These are phyloP conservation scores for Medicago ruthenica DNA, from an alignment of 306 rosid species.

Conservation along the genomic window DNA sequence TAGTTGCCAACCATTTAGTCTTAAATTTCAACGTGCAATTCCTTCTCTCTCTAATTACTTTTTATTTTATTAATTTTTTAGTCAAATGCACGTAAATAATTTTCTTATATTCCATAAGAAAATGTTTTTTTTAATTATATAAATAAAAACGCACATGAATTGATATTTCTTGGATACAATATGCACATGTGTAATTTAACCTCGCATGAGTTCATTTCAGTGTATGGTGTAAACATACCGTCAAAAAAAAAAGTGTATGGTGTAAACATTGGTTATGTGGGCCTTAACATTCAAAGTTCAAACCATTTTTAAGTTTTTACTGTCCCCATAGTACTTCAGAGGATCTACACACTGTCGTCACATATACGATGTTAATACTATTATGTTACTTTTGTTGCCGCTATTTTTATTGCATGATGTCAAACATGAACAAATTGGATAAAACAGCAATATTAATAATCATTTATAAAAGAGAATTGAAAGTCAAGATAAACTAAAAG, in stretches of 20 bases:
- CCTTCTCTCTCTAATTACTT: background rate
- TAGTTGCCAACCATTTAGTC: conserved; percentile 33
- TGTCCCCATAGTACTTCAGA: conserved; percentile 35
- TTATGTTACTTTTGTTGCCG: conserved; percentile 31
- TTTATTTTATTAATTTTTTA: background rate
- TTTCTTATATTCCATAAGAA: background rate
- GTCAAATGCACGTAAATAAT: conserved; percentile 25
- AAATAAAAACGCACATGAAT: background rate
- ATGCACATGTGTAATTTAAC: no score
- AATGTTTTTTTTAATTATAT: no score
- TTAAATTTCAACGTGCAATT: conserved; percentile 28
- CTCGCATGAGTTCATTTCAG: no score
- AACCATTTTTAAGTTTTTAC: background rate
- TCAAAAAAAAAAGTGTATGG: no score
- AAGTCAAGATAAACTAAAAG: conserved; percentile 24
- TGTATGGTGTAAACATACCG: no score
- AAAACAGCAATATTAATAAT: conserved; percentile 40
- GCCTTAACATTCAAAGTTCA: conserved; percentile 27
- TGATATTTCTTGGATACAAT: no score
- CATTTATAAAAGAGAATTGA: conserved; percentile 8
- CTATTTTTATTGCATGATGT: conserved; percentile 22
- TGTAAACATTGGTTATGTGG: conserved; percentile 36
- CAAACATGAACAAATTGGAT: conserved; percentile 39
- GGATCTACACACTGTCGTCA: conserved; percentile 36
- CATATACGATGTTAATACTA: conserved; percentile 5